Base-by-base conservation (phyloP, 805 yeast species). In the Candida ovalis region DNA sequence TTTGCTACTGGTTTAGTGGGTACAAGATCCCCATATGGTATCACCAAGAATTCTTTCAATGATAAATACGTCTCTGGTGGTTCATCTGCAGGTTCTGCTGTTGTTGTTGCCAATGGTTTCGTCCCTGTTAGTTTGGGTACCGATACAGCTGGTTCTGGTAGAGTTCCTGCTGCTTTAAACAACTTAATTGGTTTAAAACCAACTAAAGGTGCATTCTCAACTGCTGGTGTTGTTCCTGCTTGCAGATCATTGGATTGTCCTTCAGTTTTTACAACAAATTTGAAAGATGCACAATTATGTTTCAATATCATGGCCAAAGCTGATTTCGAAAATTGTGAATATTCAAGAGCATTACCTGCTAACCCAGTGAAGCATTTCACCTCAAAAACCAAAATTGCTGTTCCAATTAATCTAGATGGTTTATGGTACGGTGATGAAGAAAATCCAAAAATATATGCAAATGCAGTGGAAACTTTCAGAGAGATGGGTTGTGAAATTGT, bases 1-100 rank as follows among this genome's bases (percentile, higher is more conserved):
- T 92, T 92, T 70, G 98, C 98, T 12, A 94, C 99, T 2, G 99
- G 99, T 35, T 75, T 92, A 49, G 98, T 92, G 1, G 99, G 99
- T 40, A 84, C 89, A 28, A 78, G 99, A 61, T 87, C 96, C 6
- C 98, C 99, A 1, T 92, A 92, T 63, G 99, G 99, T 12, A 78
- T 82, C 57, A 86, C 96, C 4, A 82, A 89, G 35, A 84, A 85
- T 66, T 83, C 92, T 1, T 89, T 92, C 67, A 74, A 85, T 56
- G 70, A 74, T 43, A 73, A 81, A 42, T 90, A 90, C 62, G 97
- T 92, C 17, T 80, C 90, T 47, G 99, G 99, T 44, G 99, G 99
- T 27, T 89, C 97, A 1, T 85, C 95, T 35, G 90, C 97, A 0
- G 99, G 99, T 12, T 88, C 96, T n/a, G 95, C 96, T 5, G 82